A percentile compares a stretch with the other conserved stretches of the same genome.
Evolutionary conservation across 1,139 yeast species (phyloP).

Genomic region (Magnusiomyces suaveolens): DNA sequence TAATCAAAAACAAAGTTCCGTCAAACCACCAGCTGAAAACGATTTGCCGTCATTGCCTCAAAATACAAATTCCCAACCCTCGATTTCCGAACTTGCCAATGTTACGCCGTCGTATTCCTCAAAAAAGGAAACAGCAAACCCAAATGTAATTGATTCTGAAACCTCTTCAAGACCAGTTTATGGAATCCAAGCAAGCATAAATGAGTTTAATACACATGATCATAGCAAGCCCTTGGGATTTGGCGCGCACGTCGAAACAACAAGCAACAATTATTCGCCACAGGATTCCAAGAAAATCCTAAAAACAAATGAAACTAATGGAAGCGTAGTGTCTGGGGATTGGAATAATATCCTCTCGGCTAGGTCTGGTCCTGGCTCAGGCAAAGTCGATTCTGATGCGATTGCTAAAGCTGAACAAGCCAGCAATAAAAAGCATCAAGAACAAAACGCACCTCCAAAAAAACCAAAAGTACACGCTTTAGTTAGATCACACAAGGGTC

Average conservation of each 20-base stretch:
- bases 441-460: background rate
- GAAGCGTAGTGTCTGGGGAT: background rate
- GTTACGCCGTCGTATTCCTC: background rate
- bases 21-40: no score
- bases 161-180: conserved; percentile 2
- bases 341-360: background rate
- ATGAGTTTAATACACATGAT: conserved; percentile 8
- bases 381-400: background rate
- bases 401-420: background rate
- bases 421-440: background rate
- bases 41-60: background rate
- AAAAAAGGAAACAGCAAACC: background rate
- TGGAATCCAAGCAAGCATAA: conserved; percentile 11
- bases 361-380: background rate
- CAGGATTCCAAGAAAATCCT: background rate
- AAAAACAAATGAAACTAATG: background rate
- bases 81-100: no score
- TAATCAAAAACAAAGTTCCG: no score
- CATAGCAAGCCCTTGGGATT: conserved; percentile 14
- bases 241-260: conserved; percentile 15
- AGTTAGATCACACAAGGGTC: background rate
- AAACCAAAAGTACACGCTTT: background rate
- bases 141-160: background rate
- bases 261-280: background rate
- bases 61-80: background rate